Base-by-base conservation (phyloP, 2,329 filamentous ascomycete species). In the Zasmidium cellare region DNA sequence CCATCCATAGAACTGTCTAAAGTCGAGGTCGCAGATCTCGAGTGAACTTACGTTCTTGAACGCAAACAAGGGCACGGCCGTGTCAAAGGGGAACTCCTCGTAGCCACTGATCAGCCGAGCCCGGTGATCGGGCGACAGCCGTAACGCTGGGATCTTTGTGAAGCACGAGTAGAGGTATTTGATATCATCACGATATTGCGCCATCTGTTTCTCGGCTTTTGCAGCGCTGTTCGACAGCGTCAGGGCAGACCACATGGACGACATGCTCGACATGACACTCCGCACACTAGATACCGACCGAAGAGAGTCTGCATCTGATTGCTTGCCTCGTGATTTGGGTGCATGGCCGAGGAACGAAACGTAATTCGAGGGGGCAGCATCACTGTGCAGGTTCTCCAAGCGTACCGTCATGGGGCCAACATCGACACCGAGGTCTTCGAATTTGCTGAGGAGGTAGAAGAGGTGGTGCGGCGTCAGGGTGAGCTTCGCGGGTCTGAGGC, bases 81-180 rank as follows among this genome's bases (percentile, higher is more conserved):
- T 96, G 75, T 99, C 94, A 97, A 97, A 53, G 2, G 94, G 94
- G 66, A 97, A 99, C 75, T 97, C 93, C 75, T 99, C 94, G 72
- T 94, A 97, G 24, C 93, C 93, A 65, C 88, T 85, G 66, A 99
- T 97, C 60, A 97, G 80, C 53, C 89, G 87, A 50, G 93, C 92
- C 65, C 91, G 90, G 80, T 92, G 92, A 75, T 99, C 94, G n/a
- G 92, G 92, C 24, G 92, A 87, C 55, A 99, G 81, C 63, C 89
- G 87, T 62, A 99, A 80, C 71, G 91, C 96, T 0, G 94, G 94
- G 46, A 99, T 96, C 78, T 97, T 99, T 70, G 94, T 99, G 72
- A 97, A 99, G 57, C 94, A 91, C 45, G 94, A 97, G 78, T 97
- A 99, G 31, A 99, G 82, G 74, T 99, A 97, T 74, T 93, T 97